A percentile compares a stretch with the other conserved stretches of the same genome.
phyloP scores from a whole-genome alignment of 208 protist genomes.

The Crithidia brevicula region DNA sequence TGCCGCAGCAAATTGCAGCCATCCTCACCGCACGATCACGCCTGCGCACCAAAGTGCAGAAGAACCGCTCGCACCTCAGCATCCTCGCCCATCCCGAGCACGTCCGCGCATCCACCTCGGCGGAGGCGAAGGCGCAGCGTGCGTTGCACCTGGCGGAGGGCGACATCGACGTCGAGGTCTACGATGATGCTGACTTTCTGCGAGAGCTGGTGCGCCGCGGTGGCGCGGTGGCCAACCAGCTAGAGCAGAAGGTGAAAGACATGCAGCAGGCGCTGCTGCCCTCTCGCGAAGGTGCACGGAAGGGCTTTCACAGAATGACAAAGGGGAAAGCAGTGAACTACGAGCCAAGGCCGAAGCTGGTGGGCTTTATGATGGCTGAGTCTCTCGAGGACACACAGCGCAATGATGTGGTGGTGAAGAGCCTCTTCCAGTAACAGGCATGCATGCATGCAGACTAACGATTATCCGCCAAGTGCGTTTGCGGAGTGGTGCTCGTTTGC shows the following conservation, averaged over 20 bases:
- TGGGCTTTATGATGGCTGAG: conserved; percentile 78
- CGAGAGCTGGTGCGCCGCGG: conserved; percentile 78
- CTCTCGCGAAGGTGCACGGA: conserved; percentile 42
- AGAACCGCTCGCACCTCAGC: conserved; percentile 65
- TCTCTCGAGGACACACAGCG: conserved; percentile 59
- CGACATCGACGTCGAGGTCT: conserved; percentile 82
- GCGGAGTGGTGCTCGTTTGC: too few species aligned
- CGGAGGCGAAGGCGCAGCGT: conserved; percentile 51
- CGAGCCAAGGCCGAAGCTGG: conserved; percentile 79
- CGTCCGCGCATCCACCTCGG: conserved; percentile 34
- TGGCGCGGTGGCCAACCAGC: conserved; percentile 49
- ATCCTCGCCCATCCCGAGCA: conserved; percentile 83
- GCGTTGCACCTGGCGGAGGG: conserved; percentile 76
- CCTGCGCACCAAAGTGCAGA: conserved; percentile 69
- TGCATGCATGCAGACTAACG: neutral
- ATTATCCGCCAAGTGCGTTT: too few species aligned
- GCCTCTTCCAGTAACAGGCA: conserved; percentile 72
- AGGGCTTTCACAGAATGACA: conserved; percentile 79
- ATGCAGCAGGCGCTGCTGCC: conserved; percentile 38
- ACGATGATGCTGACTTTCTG: conserved; percentile 82
- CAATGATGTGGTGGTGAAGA: conserved; percentile 71
- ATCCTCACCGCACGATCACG: conserved; percentile 68
- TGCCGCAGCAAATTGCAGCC: conserved; percentile 76
- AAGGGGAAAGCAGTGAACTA: conserved; percentile 85
- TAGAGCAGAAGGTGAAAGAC: conserved; percentile 67